Evolutionary conservation across 2,329 filamentous ascomycete genomes (phyloP), one percentile per base, ranked within the genome.

Genomic region (Didymosphaeria variabile): DNA sequence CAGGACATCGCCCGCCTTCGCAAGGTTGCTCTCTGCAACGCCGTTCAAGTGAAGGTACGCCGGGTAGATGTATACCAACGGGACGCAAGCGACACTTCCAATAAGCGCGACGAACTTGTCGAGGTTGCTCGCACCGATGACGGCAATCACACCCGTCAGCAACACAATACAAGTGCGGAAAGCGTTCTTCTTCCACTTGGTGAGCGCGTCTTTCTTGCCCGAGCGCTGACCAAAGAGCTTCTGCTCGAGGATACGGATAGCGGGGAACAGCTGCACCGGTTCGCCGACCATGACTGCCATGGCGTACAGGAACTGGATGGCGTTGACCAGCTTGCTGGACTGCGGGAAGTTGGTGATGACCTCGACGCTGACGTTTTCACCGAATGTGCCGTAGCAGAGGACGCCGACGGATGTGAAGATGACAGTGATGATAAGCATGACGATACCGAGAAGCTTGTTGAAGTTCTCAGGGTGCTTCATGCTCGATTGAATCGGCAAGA

Each of bases 311-410:
- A 91, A 89, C 69, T 93, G 90, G 8, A 93, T 89, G 0, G 87
- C 87, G 65, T 93, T 92, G 80, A 93, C 90, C n/a, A 92, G 82
- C 58, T 85, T 85, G 76, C 85, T 90, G 67, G 84, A 82, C 69
- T 92, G 90, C 0, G 90, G 90, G 70, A 88, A 92, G 76, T 92
- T 92, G 78, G 88, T 88, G 73, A 93, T 91, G 77, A 93, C 86
- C 71, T 92, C 89, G 61, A 91, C 91, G 70, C 87, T 85, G 9
- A 90, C 92, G 57, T 84, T 77, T 58, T 85, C 82, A 54, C 90
- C 90, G 72, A 92, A 92, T 0, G 90, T 90, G 17, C 88, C 90
- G 74, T 93, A 93, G 75, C 89, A 91, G 23, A 93, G 84, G 0
- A 88, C 87, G 42, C 90, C 90, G 19, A 92, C 87, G 0, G 88